Percentiles rank a stretch among this genome's conserved stretches.
Conservation (phyloP, 805 yeast genomes). For the Yarrowia hollandica region DNA sequence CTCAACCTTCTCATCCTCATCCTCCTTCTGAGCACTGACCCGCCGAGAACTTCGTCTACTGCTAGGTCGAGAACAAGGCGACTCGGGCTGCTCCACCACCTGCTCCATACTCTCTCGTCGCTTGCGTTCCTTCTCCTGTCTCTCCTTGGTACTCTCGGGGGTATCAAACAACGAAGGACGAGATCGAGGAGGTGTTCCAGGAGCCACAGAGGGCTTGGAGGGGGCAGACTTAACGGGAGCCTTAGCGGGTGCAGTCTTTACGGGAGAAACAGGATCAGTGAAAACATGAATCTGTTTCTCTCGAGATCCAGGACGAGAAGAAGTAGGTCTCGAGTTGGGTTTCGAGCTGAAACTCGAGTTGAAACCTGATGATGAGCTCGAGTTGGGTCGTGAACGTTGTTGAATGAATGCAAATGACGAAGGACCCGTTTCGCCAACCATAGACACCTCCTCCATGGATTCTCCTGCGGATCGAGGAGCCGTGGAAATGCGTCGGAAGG, state of each 20-base stretch:
- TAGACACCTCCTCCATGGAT: slow-evolving; percentile 1
- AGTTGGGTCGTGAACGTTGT: neutral
- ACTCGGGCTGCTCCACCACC: slow-evolving; percentile 20
- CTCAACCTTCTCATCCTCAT: neutral
- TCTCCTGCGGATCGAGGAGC: neutral
- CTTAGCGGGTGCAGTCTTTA: neutral
- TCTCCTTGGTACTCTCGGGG: slow-evolving; percentile 6
- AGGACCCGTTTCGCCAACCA: neutral
- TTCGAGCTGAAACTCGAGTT: neutral
- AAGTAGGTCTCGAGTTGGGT: neutral
- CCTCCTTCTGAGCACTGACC: neutral
- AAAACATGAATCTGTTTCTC: slow-evolving; percentile 15
- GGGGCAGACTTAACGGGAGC: neutral
- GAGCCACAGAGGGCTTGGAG: neutral
- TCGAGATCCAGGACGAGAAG: slow-evolving; percentile 10
- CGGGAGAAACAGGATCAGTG: slow-evolving; percentile 4
- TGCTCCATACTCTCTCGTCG: slow-evolving; percentile 16
- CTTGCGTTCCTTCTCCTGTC: slow-evolving; percentile 10
- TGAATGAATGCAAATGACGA: neutral
- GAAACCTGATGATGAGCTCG: no score
- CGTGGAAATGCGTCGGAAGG: neutral
- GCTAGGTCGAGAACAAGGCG: neutral
- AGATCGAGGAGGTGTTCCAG: slow-evolving; percentile 8
- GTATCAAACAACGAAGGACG: slow-evolving; percentile 8
- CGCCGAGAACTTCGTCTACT: neutral